Evolutionary conservation across 108 stramenopile species (phyloP).

Genomic region (Asterionellopsis glacialis): DNA sequence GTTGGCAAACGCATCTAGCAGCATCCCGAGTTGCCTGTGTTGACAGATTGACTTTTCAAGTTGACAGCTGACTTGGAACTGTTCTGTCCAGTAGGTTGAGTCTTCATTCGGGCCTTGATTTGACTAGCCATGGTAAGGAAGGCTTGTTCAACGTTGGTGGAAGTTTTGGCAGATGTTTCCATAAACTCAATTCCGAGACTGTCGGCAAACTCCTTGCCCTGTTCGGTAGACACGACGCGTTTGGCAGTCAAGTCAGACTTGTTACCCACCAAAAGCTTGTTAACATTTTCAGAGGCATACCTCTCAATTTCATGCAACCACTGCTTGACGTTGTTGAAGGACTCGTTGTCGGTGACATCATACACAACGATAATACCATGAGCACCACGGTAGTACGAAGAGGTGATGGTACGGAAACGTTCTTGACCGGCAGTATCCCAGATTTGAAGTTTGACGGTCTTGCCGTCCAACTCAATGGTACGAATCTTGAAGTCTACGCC

Average conservation of each 20-base stretch:
- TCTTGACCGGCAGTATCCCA: conserved; percentile 93
- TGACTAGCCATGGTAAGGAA: conserved; percentile 99
- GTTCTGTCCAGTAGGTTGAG: conserved; percentile 79
- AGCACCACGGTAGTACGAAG: conserved; percentile 94
- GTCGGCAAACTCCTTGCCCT: conserved; percentile 98
- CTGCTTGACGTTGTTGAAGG: conserved; percentile 98
- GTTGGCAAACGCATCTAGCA: conserved; percentile 83
- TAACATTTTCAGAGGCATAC: conserved; percentile 97
- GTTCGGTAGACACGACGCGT: conserved; percentile 93
- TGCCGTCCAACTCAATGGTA: conserved; percentile 97
- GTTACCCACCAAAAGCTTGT: conserved; percentile 99
- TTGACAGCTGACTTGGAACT: conserved; percentile 63
- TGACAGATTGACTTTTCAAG: conserved; percentile 73
- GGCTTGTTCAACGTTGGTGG: conserved; percentile 97
- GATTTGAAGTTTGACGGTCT: conserved; percentile 96
- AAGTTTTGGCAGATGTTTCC: conserved; percentile 98
- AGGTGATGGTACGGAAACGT: conserved; percentile 97
- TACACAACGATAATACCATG: conserved; percentile 97
- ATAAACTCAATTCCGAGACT: conserved; percentile 96
- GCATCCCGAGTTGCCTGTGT: conserved; percentile 64
- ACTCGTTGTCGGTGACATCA: conserved; percentile 93
- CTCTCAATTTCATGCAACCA: conserved; percentile 99
- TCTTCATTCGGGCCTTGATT: conserved; percentile 97
- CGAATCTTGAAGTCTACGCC: conserved; percentile 99
- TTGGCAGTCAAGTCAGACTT: conserved; percentile 96